phyloP scores from a whole-genome alignment of 176 grass and related monocot genomes.

The Melocanna baccifera region DNA sequence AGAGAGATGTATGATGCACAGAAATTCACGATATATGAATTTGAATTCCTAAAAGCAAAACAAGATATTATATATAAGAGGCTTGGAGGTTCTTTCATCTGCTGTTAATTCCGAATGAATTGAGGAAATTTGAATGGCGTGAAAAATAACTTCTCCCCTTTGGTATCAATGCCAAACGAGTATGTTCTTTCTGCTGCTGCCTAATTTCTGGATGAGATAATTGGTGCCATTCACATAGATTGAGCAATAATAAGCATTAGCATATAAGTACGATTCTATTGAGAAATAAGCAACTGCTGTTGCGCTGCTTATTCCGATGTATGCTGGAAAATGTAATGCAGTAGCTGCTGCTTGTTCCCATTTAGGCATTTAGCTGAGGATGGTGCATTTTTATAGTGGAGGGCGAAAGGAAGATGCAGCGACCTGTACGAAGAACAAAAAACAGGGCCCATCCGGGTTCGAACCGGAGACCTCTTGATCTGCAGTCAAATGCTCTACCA shows the following conservation, averaged over 20 bases:
- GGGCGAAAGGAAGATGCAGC: not conserved
- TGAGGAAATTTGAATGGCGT: not conserved
- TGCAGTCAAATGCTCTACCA: constrained; percentile 90
- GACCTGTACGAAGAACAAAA: no score
- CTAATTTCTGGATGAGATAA: not conserved
- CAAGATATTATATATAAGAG: not conserved
- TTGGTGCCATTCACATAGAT: not conserved
- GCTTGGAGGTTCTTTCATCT: not conserved
- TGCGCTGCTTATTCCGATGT: not conserved
- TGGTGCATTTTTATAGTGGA: no score
- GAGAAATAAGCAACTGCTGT: not conserved
- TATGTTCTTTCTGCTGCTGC: not conserved
- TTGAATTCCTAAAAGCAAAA: not conserved
- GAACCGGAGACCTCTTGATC: constrained; percentile 77
- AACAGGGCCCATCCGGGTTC: constrained; percentile 68
- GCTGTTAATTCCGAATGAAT: not conserved
- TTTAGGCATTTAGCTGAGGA: not conserved
- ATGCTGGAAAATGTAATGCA: not conserved
- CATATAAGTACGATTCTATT: not conserved
- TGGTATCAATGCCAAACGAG: not conserved
- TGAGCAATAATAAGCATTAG: not conserved
- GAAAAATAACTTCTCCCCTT: no score
- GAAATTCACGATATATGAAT: not conserved
- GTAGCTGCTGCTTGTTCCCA: not conserved
- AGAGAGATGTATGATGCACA: not conserved